Evolutionary conservation across 2,329 filamentous ascomycete genomes (phyloP).

Genomic region (Rasamsonia emersonii): DNA sequence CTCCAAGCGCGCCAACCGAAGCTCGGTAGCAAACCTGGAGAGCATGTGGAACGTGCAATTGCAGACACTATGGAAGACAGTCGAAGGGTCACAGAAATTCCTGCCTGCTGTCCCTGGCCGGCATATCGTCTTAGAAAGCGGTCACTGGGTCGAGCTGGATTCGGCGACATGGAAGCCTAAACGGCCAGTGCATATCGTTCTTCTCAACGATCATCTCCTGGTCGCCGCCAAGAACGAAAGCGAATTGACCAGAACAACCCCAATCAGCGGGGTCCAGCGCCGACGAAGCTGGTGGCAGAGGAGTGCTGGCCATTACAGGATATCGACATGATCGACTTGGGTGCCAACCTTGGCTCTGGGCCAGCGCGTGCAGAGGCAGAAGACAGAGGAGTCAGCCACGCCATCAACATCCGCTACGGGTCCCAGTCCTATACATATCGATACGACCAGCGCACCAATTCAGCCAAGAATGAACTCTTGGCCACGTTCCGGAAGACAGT

Average conservation of each 20-base stretch:
- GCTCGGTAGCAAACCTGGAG: constrained; percentile 70
- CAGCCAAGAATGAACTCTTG: constrained; percentile 71
- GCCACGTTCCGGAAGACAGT: constrained; percentile 87
- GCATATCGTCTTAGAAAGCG: constrained; percentile 87
- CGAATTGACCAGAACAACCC: constrained; percentile 58
- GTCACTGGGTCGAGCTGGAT: constrained; percentile 91
- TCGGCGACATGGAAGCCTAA: constrained; percentile 94
- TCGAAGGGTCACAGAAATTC: constrained; percentile 98
- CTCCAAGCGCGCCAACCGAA: constrained; percentile 64
- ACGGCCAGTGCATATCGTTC: constrained; percentile 78
- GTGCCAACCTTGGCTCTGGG: constrained; percentile 36
- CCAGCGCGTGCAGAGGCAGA: constrained; percentile 34
- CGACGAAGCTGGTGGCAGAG: constrained; percentile 78
- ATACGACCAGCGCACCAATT: constrained; percentile 69
- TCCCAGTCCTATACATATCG: constrained; percentile 92
- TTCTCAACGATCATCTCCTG: constrained; percentile 90
- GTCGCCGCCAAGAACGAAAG: constrained; percentile 90
- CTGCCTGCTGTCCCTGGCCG: constrained; percentile 82
- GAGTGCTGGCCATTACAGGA: constrained; percentile 90
- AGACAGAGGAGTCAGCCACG: constrained; percentile 62
- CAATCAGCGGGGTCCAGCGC: constrained; percentile 36
- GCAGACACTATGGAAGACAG: constrained; percentile 84
- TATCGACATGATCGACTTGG: constrained; percentile 85
- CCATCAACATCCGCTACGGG: constrained; percentile 83
- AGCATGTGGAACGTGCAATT: constrained; percentile 60